Conservation (phyloP, 441 rosid species). For the Gossypium schwendimanii region DNA sequence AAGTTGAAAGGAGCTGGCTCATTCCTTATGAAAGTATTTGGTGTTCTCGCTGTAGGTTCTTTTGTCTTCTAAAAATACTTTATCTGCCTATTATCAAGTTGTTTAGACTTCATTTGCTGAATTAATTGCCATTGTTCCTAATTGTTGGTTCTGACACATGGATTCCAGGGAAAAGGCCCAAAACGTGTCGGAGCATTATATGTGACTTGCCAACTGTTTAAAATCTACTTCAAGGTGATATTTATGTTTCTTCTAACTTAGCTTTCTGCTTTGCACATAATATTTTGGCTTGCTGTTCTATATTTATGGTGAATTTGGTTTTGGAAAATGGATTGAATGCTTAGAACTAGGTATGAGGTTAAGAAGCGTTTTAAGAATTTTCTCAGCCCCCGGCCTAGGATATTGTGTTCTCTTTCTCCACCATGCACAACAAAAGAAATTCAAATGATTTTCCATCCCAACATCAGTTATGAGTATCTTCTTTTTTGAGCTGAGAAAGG, state of each 20-base stretch:
- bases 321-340: not conserved
- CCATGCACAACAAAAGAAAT: not conserved
- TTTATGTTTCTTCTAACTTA: slow-evolving; percentile 2
- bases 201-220: slow-evolving; percentile 92
- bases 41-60: slow-evolving; percentile 83
- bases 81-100: not conserved
- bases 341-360: not conserved
- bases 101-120: not conserved
- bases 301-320: not conserved
- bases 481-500: not conserved
- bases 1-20: slow-evolving; percentile 93
- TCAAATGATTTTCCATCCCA: not conserved
- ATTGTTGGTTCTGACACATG: slow-evolving; percentile 2
- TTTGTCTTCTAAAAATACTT: not conserved
- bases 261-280: not conserved
- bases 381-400: not conserved
- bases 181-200: slow-evolving; percentile 92
- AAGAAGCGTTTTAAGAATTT: not conserved
- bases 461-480: not conserved
- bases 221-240: slow-evolving; percentile 82
- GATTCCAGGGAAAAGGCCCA: slow-evolving; percentile 79
- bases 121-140: slow-evolving; percentile 1
- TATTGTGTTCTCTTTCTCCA: not conserved
- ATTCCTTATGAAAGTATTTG: slow-evolving; percentile 87
- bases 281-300: not conserved